Conservation (phyloP, 352 stramenopile genomes). For the Phytophthora chlamydospora region DNA sequence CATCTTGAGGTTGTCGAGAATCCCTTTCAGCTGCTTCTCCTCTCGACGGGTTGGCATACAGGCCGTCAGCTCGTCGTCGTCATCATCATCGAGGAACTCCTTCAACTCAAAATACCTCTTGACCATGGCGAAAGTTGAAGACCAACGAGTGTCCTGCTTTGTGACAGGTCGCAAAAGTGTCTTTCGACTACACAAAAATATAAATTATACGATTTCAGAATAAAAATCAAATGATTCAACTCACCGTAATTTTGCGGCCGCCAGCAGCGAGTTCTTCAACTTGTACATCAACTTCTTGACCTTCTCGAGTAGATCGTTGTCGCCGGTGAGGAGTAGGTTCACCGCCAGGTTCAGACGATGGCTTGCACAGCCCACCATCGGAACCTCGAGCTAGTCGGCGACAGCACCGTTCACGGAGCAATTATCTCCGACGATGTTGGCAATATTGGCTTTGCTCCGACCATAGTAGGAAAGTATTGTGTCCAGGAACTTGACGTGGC, state of each 20-base stretch:
- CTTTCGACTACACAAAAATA: background rate
- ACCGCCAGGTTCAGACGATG: constrained; percentile 2
- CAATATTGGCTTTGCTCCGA: constrained; percentile 1
- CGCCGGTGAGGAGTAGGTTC: constrained; percentile 1
- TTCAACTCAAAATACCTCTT: constrained; percentile 1
- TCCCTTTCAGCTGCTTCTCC: constrained; percentile 2
- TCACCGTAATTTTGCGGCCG: constrained; percentile 1
- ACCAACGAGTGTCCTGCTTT: background rate
- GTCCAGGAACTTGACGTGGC: constrained; percentile 8
- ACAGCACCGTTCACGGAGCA: constrained; percentile 4
- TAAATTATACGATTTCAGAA: constrained; percentile 2
- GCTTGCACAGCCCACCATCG: constrained; percentile 5
- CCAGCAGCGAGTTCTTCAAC: background rate
- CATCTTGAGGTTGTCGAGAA: constrained; percentile 1
- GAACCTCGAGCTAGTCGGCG: background rate
- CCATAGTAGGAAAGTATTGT: background rate
- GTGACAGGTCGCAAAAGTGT: background rate
- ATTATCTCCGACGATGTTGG: constrained; percentile 5
- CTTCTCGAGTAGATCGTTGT: background rate
- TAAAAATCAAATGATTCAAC: background rate
- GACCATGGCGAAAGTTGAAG: background rate
- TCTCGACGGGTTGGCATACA: background rate
- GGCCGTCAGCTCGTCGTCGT: background rate
- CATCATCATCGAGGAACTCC: background rate
- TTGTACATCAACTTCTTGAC: constrained; percentile 6